These are phyloP conservation scores for Trichophyton verrucosum DNA, from an alignment of 2,329 filamentous ascomycete genomes.

Conservation along the genomic window DNA sequence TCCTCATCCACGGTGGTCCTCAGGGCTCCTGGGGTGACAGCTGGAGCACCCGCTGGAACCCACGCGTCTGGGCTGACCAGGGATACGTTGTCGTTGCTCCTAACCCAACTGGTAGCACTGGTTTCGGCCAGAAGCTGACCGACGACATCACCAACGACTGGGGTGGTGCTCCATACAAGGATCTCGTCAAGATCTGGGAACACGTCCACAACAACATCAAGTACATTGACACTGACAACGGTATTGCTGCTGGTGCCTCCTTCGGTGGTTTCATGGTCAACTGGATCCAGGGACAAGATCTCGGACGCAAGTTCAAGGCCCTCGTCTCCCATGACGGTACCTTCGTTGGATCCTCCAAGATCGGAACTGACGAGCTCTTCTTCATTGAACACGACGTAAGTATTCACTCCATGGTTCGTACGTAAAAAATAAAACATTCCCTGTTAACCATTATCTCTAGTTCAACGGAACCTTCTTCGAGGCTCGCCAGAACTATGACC, in stretches of 20 bases:
- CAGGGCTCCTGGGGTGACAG: conserved; percentile 63
- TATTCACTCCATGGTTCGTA: background rate
- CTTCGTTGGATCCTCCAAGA: conserved; percentile 48
- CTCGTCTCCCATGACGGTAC: conserved; percentile 82
- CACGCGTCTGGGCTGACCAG: conserved; percentile 73
- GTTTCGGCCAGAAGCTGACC: conserved; percentile 65
- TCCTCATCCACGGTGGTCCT: conserved; percentile 73
- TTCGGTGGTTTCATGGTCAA: conserved; percentile 43
- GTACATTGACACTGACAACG: conserved; percentile 28
- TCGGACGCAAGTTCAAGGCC: conserved; percentile 75
- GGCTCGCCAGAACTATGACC: conserved; percentile 51
- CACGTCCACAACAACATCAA: conserved; percentile 42
- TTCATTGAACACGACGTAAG: conserved; percentile 38
- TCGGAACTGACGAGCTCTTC: conserved; percentile 41
- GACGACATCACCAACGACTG: conserved; percentile 69
- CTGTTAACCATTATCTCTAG: conserved; percentile 14
- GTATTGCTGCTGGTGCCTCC: conserved; percentile 31
- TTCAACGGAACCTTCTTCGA: conserved; percentile 40
- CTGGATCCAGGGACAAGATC: conserved; percentile 78
- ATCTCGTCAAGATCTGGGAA: conserved; percentile 67
- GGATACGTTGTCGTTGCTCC: conserved; percentile 72
- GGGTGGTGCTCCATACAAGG: conserved; percentile 74
- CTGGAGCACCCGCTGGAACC: conserved; percentile 79
- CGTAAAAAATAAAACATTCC: background rate
- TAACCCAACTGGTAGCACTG: conserved; percentile 72